Evolutionary conservation across 495 filamentous ascomycete species (phyloP).

Genomic region (Hyaloscypha finlandica): DNA sequence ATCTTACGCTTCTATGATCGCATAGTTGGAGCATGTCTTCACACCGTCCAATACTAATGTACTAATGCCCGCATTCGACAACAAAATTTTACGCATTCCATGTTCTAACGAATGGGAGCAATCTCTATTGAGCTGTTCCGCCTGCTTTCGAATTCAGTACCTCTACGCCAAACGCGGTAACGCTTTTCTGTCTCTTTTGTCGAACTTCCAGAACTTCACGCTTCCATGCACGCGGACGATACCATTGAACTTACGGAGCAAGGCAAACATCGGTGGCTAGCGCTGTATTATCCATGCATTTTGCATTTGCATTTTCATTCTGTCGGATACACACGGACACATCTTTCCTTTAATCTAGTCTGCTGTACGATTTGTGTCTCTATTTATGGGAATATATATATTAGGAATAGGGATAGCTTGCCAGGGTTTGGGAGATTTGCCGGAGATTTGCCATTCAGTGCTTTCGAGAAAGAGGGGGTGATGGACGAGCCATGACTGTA

Average conservation of each 20-base stretch:
- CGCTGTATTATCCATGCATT: conserved; percentile 26
- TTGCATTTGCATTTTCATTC: conserved; percentile 4
- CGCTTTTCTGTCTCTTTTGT: conserved; percentile 6
- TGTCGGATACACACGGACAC: background rate
- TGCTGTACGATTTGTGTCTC: conserved; percentile 1
- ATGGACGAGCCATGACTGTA: background rate
- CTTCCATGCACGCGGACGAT: conserved; percentile 23
- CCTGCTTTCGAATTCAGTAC: background rate
- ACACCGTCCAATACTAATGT: conserved; percentile 17
- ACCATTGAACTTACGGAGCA: conserved; percentile 23
- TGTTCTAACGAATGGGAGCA: background rate
- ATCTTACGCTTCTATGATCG: conserved; percentile 28
- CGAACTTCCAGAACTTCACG: conserved; percentile 10
- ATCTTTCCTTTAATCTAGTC: background rate
- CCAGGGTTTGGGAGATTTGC: background rate
- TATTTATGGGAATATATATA: background rate
- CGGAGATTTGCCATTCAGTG: background rate
- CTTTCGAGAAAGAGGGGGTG: background rate
- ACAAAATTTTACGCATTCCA: conserved; percentile 12
- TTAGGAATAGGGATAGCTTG: background rate
- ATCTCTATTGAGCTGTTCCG: background rate
- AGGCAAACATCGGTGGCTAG: conserved; percentile 28
- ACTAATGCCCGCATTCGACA: conserved; percentile 10
- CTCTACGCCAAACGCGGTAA: background rate
- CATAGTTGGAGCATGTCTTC: conserved; percentile 15